Conservation (phyloP, 192 early-diverging fungal species). For the Linnemannia schmuckeri region DNA sequence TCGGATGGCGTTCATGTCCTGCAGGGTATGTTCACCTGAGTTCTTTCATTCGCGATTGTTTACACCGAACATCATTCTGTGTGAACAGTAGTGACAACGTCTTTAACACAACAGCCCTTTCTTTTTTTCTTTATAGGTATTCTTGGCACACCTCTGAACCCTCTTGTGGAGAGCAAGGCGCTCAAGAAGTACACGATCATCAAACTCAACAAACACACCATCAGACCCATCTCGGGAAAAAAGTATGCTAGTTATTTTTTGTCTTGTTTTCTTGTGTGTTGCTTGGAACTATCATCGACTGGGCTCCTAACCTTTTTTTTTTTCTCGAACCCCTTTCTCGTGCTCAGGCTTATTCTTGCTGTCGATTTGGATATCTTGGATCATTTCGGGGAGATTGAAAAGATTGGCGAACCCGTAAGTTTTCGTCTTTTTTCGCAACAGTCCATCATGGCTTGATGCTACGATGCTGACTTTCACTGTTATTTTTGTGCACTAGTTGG, state of each 20-base stretch:
- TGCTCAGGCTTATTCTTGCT: constrained; percentile 50
- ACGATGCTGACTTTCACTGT: background rate
- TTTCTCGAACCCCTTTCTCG: background rate
- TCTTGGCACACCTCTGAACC: constrained; percentile 69
- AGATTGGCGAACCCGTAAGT: constrained; percentile 41
- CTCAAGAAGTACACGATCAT: constrained; percentile 69
- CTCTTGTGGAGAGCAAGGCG: constrained; percentile 53
- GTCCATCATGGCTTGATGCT: background rate
- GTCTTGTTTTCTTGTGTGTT: background rate
- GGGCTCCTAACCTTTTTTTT: background rate
- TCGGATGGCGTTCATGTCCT: constrained; percentile 75
- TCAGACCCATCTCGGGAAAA: constrained; percentile 64
- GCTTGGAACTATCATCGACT: background rate
- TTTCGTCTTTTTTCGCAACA: background rate
- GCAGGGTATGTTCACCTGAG: constrained; percentile 64
- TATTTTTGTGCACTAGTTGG: background rate
- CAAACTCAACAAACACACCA: constrained; percentile 59
- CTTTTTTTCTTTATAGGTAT: constrained; percentile 62
- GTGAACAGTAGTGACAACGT: background rate
- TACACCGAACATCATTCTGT: background rate
- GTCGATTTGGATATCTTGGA: constrained; percentile 64
- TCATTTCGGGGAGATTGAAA: constrained; percentile 27
- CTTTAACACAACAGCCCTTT: background rate
- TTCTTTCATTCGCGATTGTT: background rate
- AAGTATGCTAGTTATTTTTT: constrained; percentile 45